Base-by-base conservation (phyloP, 164 flowering plant genomes). In the Kalanchoe fedtschenkoi region DNA sequence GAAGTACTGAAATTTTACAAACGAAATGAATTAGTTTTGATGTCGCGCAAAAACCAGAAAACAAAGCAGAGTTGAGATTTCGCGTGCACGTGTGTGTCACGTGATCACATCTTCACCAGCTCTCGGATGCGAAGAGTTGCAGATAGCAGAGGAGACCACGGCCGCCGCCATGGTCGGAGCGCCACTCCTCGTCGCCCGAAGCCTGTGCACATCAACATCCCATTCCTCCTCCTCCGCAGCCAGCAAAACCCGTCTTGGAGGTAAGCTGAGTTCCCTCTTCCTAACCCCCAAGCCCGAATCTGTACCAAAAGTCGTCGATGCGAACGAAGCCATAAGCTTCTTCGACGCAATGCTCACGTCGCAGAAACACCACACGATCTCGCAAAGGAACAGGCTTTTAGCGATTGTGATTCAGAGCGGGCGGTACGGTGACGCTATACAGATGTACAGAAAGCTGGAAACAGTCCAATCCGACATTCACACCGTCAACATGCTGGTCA, bases 161-260 rank as follows among this genome's bases (percentile, higher is more conserved):
- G 51, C 21, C 56, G 56, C 56, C 56, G 56, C 56, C 30, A 51
- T 51, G 56, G 32, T 51, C 56, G 56, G 56, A 8, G 30, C 32
- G 32, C 2, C 16, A 11, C 56, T 24, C 32, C 2, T 51, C 56
- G 32, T 26, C 56, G 10, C 13, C 56, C 56, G 56, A 11, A 24
- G 32, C 1, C 32, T 10, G 5, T 51, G 13, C 16, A 11, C 56
- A 16, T 51, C 56, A 37, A 2, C 39, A 37, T 37, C 39, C 13
- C 39, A 11, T 6, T 37, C 39, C 3, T 37, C 39, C 13, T 15
- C 39, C 1, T 37, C 39, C 3, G 39, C 39, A 37, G 39, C 39
- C 56, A 24, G 4, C 32, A 26, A 51, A 51, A 26, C 30, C 56
- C 32, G 26, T n/a, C 32, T 26, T 32, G 26, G 32, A 51, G 2